Base-by-base conservation (phyloP, 2,329 filamentous ascomycete species). In the Phyllosticta citrichinensis region DNA sequence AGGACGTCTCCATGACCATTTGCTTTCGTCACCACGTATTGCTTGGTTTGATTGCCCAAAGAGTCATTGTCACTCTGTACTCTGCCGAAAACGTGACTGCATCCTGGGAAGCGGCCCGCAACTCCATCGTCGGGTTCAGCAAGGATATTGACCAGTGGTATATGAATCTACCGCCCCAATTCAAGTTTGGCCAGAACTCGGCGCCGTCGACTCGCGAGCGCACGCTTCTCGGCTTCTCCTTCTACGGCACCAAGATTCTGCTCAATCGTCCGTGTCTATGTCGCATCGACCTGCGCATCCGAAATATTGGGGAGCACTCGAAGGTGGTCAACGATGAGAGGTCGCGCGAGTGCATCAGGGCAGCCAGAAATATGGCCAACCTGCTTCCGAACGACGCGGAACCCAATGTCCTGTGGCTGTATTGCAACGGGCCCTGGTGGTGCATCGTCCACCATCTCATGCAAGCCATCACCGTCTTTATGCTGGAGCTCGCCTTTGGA, bases 251-350 rank as follows among this genome's bases (percentile, higher is more conserved):
- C 1, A 70, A 65, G 57, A 74, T 76, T 6, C 65, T 77, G 5
- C 70, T 72, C 47, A 74, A 67, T 27, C 71, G 72, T 10, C 74
- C 74, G n/a, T 75, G 71, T 60, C 64, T 77, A 5, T 76, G 74
- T 55, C 65, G 69, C 33, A 58, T 73, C 20, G 71, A 75, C 27
- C 60, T 66, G 6, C 67, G 67, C 5, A 71, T 73, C 20, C 55
- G 64, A 5, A 65, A 68, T 25, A 72, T 74, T 58, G 67, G 69
- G 1, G 58, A 65, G 25, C 54, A 56, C 22, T 74, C 70, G 2
- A 67, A 65, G 25, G 64, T 66, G 6, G 70, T 75, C 62, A 72
- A 75, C 56, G 63, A 64, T 14, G 67, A 65, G 24, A 68, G 64
- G 12, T 74, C 74, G 27, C 55, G 62, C 5, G 63, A 66, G 8